Evolutionary conservation across 2,329 filamentous ascomycete species (phyloP).

Genomic region (Pestalotiopsis fici): DNA sequence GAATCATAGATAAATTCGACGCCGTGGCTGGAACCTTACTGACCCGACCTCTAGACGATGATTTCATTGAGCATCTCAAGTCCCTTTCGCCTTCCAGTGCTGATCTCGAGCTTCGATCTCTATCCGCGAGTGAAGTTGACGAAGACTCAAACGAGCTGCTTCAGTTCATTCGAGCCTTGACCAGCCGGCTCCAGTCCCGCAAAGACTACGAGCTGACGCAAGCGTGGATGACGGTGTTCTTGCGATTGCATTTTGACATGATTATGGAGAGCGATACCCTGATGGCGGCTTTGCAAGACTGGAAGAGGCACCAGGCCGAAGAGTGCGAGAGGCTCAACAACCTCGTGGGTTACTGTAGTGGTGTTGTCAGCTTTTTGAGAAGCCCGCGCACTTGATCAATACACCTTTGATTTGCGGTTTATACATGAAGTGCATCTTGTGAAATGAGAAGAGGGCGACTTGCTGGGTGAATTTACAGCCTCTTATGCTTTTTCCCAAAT

Average conservation of each 20-base stretch:
- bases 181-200: constrained; percentile 64
- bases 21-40: background rate
- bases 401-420: no score
- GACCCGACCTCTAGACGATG: constrained; percentile 45
- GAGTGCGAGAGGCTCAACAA: constrained; percentile 73
- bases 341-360: constrained; percentile 84
- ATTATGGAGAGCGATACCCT: constrained; percentile 54
- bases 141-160: constrained; percentile 68
- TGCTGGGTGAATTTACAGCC: no score
- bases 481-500: no score
- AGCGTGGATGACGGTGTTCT: constrained; percentile 95
- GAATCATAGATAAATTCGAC: background rate
- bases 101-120: constrained; percentile 86
- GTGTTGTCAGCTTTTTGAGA: constrained; percentile 81
- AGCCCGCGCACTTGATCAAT: constrained; percentile 51
- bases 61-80: constrained; percentile 78
- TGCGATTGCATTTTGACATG: constrained; percentile 72
- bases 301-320: constrained; percentile 71
- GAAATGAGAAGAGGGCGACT: no score
- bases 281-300: constrained; percentile 62
- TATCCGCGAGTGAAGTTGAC: constrained; percentile 51
- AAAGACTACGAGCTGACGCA: constrained; percentile 92
- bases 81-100: constrained; percentile 80
- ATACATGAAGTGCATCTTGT: no score
- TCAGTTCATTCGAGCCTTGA: constrained; percentile 81